Evolutionary conservation across 148 eudicot genomes (phyloP), one percentile per base, ranked within the genome.

Genomic region (Agrostemma githago): DNA sequence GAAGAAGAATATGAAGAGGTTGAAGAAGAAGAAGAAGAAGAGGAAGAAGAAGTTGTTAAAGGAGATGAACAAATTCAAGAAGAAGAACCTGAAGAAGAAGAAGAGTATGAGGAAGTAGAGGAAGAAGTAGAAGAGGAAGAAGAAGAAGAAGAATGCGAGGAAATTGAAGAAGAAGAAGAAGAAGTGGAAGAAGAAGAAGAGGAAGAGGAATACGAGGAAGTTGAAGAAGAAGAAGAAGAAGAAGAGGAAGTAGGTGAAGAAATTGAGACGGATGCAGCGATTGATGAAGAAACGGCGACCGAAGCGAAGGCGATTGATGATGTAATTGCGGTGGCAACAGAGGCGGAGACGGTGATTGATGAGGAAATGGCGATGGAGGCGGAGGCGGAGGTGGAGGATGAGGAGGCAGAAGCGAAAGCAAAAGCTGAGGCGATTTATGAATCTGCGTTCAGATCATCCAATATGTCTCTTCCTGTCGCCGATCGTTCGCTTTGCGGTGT

Each of bases 1-100:
- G 81, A 75, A 15, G 78, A n/a, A 3, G 78, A 80, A 21, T 63
- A 51, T 3, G 71, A 72, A n/a, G 66, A 59, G 11, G 79, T 56
- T 8, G 67, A 6, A 4, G 62, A 46, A 14, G 61, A 41, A 34
- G 73, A 16, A 1, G 72, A 4, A 0, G 76, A 64, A 5, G 67
- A 42, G 10, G 61, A 62, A 16, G 54, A 19, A 4, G 77, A 59
- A 1, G 64, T 37, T 1, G 77, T 37, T 1, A 74, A 39, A 8
- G 74, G 19, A 53, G 58, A 62, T 39, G 64, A 19, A 19, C 60
- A 76, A 6, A 58, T 21, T 9, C 67, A 9, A 8, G 72, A 16
- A 2, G 75, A 64, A 42, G 66, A 7, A 38, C 74, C 69, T 26
- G 75, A 46, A 68, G 81, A 53, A 42, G 73, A 46, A 14, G 73